Evolutionary conservation across 78 protist genomes (phyloP).

Genomic region (Speleostelium caveatum): DNA sequence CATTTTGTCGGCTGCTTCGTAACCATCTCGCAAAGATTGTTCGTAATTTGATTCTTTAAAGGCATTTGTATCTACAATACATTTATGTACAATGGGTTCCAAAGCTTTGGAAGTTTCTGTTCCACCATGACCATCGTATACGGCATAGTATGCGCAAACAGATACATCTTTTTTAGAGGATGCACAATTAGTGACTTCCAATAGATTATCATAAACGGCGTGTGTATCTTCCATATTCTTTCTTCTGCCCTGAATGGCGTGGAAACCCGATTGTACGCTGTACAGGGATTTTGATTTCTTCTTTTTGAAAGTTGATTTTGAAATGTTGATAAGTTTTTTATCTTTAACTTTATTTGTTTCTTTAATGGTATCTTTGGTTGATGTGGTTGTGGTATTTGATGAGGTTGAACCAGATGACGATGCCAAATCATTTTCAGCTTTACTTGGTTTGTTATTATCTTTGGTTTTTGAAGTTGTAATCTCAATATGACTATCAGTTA

Average conservation of each 20-base stretch:
- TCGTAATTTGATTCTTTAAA: slow-evolving; percentile 35
- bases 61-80: slow-evolving; percentile 39
- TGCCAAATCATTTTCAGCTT: neutral
- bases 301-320: slow-evolving; percentile 15
- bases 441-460: neutral
- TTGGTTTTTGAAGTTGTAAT: slow-evolving; percentile 5
- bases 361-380: neutral
- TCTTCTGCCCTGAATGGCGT: slow-evolving; percentile 69
- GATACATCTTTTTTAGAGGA: neutral
- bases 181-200: neutral
- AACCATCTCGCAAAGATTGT: slow-evolving; percentile 65
- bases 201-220: slow-evolving; percentile 22
- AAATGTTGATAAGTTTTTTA: neutral
- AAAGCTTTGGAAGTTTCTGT: slow-evolving; percentile 43
- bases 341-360: neutral
- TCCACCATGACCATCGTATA: slow-evolving; percentile 89
- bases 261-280: slow-evolving; percentile 26
- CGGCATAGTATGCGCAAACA: slow-evolving; percentile 56
- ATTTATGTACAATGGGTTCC: slow-evolving; percentile 62
- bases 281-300: slow-evolving; percentile 11
- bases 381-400: neutral
- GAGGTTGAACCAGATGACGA: slow-evolving; percentile 20
- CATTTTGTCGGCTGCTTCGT: slow-evolving; percentile 42
- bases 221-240: slow-evolving; percentile 84
- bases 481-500: slow-evolving; percentile 11